These are phyloP conservation scores for Boletus insuetus DNA, from an alignment of 768 basidiomycete genomes.

Conservation along the genomic window DNA sequence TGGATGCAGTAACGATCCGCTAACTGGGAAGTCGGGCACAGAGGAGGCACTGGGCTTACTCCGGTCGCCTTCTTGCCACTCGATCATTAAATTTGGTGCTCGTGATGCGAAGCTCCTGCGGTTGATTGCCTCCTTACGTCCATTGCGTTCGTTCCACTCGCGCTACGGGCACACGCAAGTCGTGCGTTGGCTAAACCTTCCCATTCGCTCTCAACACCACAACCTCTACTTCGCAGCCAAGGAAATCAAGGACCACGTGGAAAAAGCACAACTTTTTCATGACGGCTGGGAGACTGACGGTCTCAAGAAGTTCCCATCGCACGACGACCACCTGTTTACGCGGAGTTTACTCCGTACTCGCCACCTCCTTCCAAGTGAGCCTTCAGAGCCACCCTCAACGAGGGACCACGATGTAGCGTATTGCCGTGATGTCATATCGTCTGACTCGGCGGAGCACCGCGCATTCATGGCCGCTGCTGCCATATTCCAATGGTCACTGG, in stretches of 20 bases:
- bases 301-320: conserved; percentile 9
- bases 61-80: conserved; percentile 35
- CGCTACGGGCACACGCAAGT: conserved; percentile 5
- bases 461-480: conserved; percentile 1
- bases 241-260: conserved; percentile 30
- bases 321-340: conserved; percentile 11
- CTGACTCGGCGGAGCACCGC: not conserved
- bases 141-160: conserved; percentile 39
- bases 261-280: conserved; percentile 4
- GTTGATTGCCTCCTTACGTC: conserved; percentile 34
- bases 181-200: conserved; percentile 9
- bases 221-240: conserved; percentile 9
- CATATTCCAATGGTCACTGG: conserved; percentile 4
- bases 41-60: conserved; percentile 43
- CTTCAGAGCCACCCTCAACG: not conserved
- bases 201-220: conserved; percentile 31
- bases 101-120: conserved; percentile 33
- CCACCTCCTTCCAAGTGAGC: conserved; percentile 9
- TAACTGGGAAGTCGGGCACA: conserved; percentile 43
- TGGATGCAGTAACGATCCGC: conserved; percentile 38
- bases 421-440: conserved; percentile 1
- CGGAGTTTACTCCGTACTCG: conserved; percentile 13
- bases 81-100: conserved; percentile 38
- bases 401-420: conserved; percentile 4
- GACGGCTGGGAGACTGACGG: not conserved